These are phyloP conservation scores for Periconia sp. DNA, from an alignment of 2,329 filamentous ascomycete species.

Conservation along the genomic window DNA sequence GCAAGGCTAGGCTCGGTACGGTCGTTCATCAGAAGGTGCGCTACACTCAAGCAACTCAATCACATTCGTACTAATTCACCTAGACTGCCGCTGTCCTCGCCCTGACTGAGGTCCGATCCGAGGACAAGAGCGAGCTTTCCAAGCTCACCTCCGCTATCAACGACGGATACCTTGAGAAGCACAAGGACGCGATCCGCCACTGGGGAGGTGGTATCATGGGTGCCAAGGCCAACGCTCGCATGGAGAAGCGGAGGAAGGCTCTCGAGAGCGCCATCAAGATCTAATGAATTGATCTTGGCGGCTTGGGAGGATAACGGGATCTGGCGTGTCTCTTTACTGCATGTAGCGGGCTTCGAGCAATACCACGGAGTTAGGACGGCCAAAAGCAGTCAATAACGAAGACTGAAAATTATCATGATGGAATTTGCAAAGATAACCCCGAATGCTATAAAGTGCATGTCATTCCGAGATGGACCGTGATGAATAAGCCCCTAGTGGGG, in stretches of 20 bases:
- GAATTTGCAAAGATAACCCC: conserved; percentile 28
- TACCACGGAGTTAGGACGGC: conserved; percentile 48
- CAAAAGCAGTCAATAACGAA: conserved; percentile 43
- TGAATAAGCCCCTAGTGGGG: conserved; percentile 18
- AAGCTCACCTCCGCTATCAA: conserved; percentile 97
- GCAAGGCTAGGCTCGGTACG: conserved; percentile 98
- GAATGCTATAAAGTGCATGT: not conserved
- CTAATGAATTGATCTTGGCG: conserved; percentile 63
- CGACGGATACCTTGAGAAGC: conserved; percentile 97
- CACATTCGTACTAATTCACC: conserved; percentile 36
- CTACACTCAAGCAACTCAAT: not conserved
- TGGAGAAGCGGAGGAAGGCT: conserved; percentile 92
- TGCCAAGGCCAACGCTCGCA: conserved; percentile 81
- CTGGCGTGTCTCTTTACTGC: conserved; percentile 49
- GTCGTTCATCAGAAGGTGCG: conserved; percentile 99
- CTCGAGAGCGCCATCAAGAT: conserved; percentile 96
- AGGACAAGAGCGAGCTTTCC: conserved; percentile 98
- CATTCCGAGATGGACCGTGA: conserved; percentile 13
- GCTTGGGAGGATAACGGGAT: conserved; percentile 36
- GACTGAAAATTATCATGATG: conserved; percentile 44
- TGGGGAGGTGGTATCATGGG: conserved; percentile 99
- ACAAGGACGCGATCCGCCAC: conserved; percentile 86
- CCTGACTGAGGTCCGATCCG: conserved; percentile 92
- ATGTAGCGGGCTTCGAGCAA: conserved; percentile 45
- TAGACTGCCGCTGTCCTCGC: conserved; percentile 95